phyloP scores from a whole-genome alignment of 2,329 filamentous ascomycete species.

The Aspergillus puulaauensis region DNA sequence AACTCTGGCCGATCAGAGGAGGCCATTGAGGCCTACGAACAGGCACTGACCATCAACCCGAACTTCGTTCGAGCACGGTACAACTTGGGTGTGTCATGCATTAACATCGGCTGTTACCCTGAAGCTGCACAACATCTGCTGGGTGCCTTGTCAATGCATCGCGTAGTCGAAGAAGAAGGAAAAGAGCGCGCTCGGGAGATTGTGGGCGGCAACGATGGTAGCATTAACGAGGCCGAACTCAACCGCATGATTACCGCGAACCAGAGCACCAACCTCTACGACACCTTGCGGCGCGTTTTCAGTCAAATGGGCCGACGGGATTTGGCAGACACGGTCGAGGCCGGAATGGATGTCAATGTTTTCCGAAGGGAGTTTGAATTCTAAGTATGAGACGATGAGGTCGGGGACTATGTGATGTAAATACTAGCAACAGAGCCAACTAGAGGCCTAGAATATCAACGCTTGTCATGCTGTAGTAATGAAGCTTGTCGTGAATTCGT shows the following conservation, averaged over 20 bases:
- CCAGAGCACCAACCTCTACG: slow-evolving; percentile 93
- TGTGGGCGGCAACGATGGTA: slow-evolving; percentile 58
- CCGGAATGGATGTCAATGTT: slow-evolving; percentile 84
- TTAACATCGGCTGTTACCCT: slow-evolving; percentile 93
- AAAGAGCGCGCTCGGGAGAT: slow-evolving; percentile 81
- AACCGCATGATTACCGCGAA: slow-evolving; percentile 92
- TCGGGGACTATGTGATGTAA: slow-evolving; percentile 8
- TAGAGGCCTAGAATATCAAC: background rate
- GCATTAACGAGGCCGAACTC: slow-evolving; percentile 67
- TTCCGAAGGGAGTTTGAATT: slow-evolving; percentile 94
- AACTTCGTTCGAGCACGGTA: slow-evolving; percentile 98
- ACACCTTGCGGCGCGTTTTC: slow-evolving; percentile 92
- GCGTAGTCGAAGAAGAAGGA: slow-evolving; percentile 82
- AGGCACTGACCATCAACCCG: slow-evolving; percentile 81
- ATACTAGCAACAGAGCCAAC: slow-evolving; percentile 1
- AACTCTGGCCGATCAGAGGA: slow-evolving; percentile 93
- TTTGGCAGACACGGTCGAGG: slow-evolving; percentile 80
- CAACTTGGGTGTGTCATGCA: slow-evolving; percentile 93
- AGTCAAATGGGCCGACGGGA: slow-evolving; percentile 91
- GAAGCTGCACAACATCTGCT: slow-evolving; percentile 92
- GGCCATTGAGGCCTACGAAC: slow-evolving; percentile 94
- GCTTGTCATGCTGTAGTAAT: background rate
- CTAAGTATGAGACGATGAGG: slow-evolving; percentile 35
- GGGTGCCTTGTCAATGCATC: slow-evolving; percentile 92
- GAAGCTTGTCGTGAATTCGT: background rate